Conservation (phyloP, 73 alveolate genomes). For the Loxodes magnus region DNA sequence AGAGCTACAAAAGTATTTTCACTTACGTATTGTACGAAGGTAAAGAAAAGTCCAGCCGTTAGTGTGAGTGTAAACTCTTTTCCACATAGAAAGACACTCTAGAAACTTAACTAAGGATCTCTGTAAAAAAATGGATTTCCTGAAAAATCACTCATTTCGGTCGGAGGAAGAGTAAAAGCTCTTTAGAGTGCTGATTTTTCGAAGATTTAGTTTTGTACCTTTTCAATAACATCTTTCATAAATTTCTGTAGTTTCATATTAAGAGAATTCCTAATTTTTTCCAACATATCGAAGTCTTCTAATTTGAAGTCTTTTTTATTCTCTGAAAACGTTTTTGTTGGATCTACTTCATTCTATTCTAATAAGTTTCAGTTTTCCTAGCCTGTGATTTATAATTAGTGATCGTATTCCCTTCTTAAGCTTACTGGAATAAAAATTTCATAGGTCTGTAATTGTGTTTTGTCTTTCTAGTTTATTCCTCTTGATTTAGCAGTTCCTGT, state of each 20-base stretch:
- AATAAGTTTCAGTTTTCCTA: constrained; percentile 30
- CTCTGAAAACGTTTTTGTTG: too few species aligned
- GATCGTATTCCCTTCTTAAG: constrained; percentile 53
- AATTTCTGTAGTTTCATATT: constrained; percentile 41
- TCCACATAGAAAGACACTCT: constrained; percentile 58
- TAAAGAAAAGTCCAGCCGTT: constrained; percentile 43
- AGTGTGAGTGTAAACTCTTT: constrained; percentile 55
- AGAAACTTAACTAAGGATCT: constrained; percentile 55
- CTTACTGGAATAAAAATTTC: constrained; percentile 70
- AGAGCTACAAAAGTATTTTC: constrained; percentile 39
- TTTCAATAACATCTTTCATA: constrained; percentile 49
- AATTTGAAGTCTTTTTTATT: constrained; percentile 23
- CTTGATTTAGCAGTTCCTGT: constrained; percentile 58
- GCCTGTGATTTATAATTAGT: constrained; percentile 22
- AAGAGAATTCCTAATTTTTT: constrained; percentile 38
- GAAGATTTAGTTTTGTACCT: constrained; percentile 30
- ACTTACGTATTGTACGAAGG: constrained; percentile 28
- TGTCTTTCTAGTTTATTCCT: constrained; percentile 57
- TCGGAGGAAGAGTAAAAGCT: constrained; percentile 66
- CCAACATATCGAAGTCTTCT: constrained; percentile 30
- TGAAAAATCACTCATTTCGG: constrained; percentile 24
- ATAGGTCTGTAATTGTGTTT: constrained; percentile 67
- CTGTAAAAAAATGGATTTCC: constrained; percentile 59
- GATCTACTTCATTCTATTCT: constrained; percentile 18
- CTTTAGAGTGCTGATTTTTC: constrained; percentile 46